Base-by-base conservation (phyloP, 2,329 filamentous ascomycete species). In the Pseudomassariella vexata region DNA sequence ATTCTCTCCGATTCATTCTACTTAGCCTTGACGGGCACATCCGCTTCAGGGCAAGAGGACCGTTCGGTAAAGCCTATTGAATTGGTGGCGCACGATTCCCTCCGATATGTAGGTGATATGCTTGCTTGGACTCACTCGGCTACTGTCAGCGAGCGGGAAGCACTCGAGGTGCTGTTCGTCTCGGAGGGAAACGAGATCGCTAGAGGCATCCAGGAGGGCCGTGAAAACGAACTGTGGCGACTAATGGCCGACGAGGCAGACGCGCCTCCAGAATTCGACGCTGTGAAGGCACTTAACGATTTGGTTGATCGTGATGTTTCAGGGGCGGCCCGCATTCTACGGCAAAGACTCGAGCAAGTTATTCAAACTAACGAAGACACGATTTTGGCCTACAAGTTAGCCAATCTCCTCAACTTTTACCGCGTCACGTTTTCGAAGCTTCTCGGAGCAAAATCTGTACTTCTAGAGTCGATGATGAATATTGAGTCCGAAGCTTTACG, bases 61-160 rank as follows among this genome's bases (percentile, higher is more conserved):
- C 62, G 65, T 16, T 72, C 73, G 3, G 67, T 82, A 21, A 95
- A 96, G 52, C 90, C 92, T 0, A 98, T 98, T 42, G 90, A 98
- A 53, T 76, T 96, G 47, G 83, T 82, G 9, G 90, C 92, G 1
- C 90, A 96, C 53, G 92, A 98, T 50, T 82, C 87, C 1, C 63
- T 96, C 17, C 79, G 92, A 14, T 96, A 96, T 55, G 79, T 94
- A 3, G 88, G 92, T 32, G 92, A 98, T 53, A 98, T 98, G 89
- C 72, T 98, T 10, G 92, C 92, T 5, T 98, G 92, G 92, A 79
- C 84, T 5, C 92, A 98, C 55, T 95, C 92, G 1, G 85, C 89
- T 3, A 82, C 90, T 0, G 92, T 98, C 1, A 94, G 90, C 19
- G 92, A 98, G 57, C 76, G 85, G 32, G 92, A 98, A 58, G 88